Evolutionary conservation across 352 stramenopile species (phyloP).

Genomic region (Phytopythium vexans): DNA sequence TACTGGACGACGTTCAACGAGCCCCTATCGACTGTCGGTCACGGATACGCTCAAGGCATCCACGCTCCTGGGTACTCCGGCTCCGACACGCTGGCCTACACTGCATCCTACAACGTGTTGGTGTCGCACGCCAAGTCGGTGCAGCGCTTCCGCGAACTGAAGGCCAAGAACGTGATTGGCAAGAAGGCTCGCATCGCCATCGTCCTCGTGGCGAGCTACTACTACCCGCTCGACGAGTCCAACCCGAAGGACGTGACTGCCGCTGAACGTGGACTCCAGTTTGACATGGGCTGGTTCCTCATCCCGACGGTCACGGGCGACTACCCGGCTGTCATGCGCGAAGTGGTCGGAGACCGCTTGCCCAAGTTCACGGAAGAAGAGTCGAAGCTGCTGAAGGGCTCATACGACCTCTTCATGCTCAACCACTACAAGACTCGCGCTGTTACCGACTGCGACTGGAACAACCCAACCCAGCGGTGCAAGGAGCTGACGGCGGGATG

Average conservation of each 20-base stretch:
- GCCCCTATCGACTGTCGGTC: constrained; percentile 77
- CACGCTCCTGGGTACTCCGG: constrained; percentile 30
- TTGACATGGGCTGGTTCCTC: constrained; percentile 91
- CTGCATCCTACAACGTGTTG: constrained; percentile 84
- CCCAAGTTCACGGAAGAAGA: constrained; percentile 85
- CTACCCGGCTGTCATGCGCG: constrained; percentile 91
- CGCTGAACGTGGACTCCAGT: constrained; percentile 84
- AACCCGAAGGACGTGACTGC: constrained; percentile 47
- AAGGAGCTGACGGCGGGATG: constrained; percentile 28
- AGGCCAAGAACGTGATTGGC: constrained; percentile 24
- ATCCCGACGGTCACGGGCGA: constrained; percentile 89
- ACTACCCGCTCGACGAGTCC: constrained; percentile 68
- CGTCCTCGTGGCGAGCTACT: constrained; percentile 83
- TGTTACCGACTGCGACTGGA: constrained; percentile 44
- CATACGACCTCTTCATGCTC: constrained; percentile 93
- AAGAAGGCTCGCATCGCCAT: constrained; percentile 88
- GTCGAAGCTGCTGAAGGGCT: constrained; percentile 68
- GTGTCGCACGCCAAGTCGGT: constrained; percentile 86
- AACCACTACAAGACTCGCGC: constrained; percentile 88
- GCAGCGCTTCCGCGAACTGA: constrained; percentile 77
- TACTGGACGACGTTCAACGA: constrained; percentile 96
- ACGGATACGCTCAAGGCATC: constrained; percentile 82
- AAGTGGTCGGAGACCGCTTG: constrained; percentile 69
- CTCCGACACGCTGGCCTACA: constrained; percentile 33
- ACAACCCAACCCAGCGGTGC: constrained; percentile 29